Percentiles rank a stretch among this genome's conserved stretches.
These are phyloP conservation scores for Boletus coffeatus DNA, from an alignment of 1,284 basidiomycete genomes.

Conservation along the genomic window DNA sequence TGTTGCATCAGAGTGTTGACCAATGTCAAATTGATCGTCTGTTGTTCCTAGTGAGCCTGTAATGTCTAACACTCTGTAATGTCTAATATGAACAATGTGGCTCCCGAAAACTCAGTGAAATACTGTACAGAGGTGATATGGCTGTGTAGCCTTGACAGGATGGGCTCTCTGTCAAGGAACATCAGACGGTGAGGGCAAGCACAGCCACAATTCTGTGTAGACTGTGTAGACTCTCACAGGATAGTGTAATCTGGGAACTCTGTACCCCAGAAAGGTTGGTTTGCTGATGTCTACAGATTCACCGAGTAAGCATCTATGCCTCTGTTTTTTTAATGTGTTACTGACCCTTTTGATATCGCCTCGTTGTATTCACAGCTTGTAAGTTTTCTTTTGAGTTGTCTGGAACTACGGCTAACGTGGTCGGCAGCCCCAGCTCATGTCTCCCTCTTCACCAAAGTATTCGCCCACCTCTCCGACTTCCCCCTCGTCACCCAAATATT, in stretches of 20 bases:
- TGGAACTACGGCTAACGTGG: conserved; percentile 22
- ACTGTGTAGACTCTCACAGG: not conserved
- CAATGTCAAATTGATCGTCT: not conserved
- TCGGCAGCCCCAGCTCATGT: conserved; percentile 63
- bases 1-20: not conserved
- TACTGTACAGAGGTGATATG: not conserved
- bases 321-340: conserved; percentile 9
- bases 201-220: not conserved
- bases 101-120: not conserved
- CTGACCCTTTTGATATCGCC: conserved; percentile 14
- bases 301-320: conserved; percentile 53
- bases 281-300: conserved; percentile 44
- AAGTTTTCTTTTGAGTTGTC: conserved; percentile 27
- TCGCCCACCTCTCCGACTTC: conserved; percentile 81
- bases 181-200: not conserved
- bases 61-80: too few relatives aligned
- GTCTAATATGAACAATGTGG: too few relatives aligned
- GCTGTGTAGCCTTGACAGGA: not conserved
- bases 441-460: conserved; percentile 81
- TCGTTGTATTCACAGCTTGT: conserved; percentile 46
- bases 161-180: not conserved
- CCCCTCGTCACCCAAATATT: conserved; percentile 85
- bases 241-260: not conserved
- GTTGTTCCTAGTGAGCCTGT: not conserved
- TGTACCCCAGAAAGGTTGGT: not conserved